Evolutionary conservation across 768 basidiomycete species (phyloP).

Genomic region (Cytidiella melzeri): DNA sequence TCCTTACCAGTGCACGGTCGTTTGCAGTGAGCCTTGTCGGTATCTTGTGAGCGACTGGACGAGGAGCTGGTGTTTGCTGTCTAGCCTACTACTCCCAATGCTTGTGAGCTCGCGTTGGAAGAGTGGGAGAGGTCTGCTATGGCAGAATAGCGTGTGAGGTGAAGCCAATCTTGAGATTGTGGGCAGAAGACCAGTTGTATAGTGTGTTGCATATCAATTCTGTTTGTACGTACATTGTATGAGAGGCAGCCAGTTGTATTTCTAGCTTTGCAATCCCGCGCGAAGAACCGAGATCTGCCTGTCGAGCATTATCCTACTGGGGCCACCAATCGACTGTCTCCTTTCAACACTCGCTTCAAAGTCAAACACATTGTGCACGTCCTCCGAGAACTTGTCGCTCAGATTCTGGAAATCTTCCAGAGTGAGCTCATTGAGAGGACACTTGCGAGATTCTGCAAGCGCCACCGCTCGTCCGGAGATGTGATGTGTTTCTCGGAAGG

Average conservation of each 20-base stretch:
- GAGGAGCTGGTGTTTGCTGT: background rate
- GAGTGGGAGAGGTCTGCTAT: background rate
- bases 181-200: too few relatives aligned
- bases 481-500: constrained; percentile 98
- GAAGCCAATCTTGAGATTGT: too few relatives aligned
- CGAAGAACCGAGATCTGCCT: constrained; percentile 80
- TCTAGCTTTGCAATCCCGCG: constrained; percentile 38
- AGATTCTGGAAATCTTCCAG: constrained; percentile 75
- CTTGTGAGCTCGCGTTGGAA: background rate
- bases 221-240: background rate
- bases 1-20: constrained; percentile 7
- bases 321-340: constrained; percentile 86
- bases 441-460: constrained; percentile 76
- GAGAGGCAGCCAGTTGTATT: background rate
- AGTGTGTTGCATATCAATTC: too few relatives aligned
- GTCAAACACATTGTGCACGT: constrained; percentile 82
- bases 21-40: constrained; percentile 5
- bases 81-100: constrained; percentile 14
- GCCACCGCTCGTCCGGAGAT: constrained; percentile 96
- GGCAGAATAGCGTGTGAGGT: too few relatives aligned
- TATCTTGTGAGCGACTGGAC: too few relatives aligned
- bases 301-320: constrained; percentile 77
- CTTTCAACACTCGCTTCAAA: constrained; percentile 96
- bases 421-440: constrained; percentile 76
- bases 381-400: constrained; percentile 71